Percentiles rank a stretch among this genome's conserved stretches.
Evolutionary conservation across 2,329 filamentous ascomycete species (phyloP).

Genomic region (Dryadomyces quercivorus): DNA sequence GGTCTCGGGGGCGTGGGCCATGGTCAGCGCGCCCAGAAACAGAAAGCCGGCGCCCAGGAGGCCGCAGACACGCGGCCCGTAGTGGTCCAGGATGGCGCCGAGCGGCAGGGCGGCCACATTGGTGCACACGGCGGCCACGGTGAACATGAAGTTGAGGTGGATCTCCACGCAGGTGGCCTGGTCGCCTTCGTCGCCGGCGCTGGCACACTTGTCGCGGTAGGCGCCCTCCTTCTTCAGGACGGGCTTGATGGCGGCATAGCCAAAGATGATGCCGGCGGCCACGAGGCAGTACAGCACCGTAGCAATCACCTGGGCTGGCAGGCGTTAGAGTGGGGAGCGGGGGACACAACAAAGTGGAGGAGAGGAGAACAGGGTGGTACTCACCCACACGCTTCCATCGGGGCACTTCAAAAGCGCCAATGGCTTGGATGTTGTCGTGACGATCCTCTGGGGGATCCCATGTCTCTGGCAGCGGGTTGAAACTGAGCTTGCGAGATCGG

Average conservation of each 20-base stretch:
- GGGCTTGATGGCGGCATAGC: conserved; percentile 75
- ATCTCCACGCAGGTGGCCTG: conserved; percentile 39
- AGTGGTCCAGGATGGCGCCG: conserved; percentile 73
- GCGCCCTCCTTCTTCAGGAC: conserved; percentile 62
- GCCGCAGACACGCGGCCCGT: conserved; percentile 65
- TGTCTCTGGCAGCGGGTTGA: conserved; percentile 41
- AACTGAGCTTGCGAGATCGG: conserved; percentile 30
- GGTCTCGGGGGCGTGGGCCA: conserved; percentile 57
- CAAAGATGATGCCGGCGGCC: conserved; percentile 69
- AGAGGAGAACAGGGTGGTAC: not conserved
- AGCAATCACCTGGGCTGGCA: conserved; percentile 24
- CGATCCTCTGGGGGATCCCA: conserved; percentile 31
- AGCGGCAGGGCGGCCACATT: conserved; percentile 80
- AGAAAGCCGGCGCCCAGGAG: conserved; percentile 60
- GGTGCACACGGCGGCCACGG: conserved; percentile 73
- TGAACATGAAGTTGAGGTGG: conserved; percentile 83
- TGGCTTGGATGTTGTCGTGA: conserved; percentile 30
- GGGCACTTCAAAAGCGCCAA: conserved; percentile 42
- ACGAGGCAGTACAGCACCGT: conserved; percentile 33
- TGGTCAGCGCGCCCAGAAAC: conserved; percentile 54
- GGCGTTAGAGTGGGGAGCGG: not conserved
- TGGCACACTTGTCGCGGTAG: conserved; percentile 49
- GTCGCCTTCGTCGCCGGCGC: conserved; percentile 14
- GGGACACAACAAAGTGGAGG: not conserved
- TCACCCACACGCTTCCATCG: conserved; percentile 39